Percentiles rank a stretch among this genome's conserved stretches.
Conservation (phyloP, 2,329 filamentous ascomycete species). For the Mycosphaerella sp. region DNA sequence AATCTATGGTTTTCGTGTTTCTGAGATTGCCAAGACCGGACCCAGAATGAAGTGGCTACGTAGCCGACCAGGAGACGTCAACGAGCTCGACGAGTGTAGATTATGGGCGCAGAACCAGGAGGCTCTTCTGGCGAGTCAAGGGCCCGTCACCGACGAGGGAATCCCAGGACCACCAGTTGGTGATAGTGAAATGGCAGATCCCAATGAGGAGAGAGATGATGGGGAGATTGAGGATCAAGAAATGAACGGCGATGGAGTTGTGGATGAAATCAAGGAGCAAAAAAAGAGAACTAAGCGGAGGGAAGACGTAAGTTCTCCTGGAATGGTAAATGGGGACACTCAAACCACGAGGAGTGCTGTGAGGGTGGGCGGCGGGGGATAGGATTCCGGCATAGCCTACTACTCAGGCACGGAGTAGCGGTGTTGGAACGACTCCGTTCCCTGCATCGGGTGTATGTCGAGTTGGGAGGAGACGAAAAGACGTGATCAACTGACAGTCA, state of each 20-base stretch:
- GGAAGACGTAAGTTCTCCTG: constrained; percentile 7
- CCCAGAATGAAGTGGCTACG: constrained; percentile 97
- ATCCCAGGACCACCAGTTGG: constrained; percentile 17
- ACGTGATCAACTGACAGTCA: too few species aligned
- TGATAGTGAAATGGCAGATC: constrained; percentile 31
- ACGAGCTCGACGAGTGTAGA: constrained; percentile 69
- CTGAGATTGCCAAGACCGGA: constrained; percentile 79
- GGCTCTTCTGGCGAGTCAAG: constrained; percentile 12
- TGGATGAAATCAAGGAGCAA: constrained; percentile 16
- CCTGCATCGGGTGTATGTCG: not conserved
- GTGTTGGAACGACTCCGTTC: not conserved
- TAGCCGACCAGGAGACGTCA: constrained; percentile 71
- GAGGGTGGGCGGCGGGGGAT: constrained; percentile 3
- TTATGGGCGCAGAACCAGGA: constrained; percentile 33
- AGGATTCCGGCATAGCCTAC: not conserved
- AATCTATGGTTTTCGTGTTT: constrained; percentile 95
- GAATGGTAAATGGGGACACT: constrained; percentile 17
- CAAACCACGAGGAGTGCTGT: constrained; percentile 6
- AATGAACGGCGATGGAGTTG: constrained; percentile 20
- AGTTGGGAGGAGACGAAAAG: too few species aligned
- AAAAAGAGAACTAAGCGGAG: constrained; percentile 14
- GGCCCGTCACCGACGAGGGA: constrained; percentile 4
- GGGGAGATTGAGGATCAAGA: constrained; percentile 30
- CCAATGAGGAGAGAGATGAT: constrained; percentile 24
- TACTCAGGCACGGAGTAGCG: not conserved